phyloP scores from a whole-genome alignment of 192 early-diverging fungal genomes.

The Backusella macrospora region DNA sequence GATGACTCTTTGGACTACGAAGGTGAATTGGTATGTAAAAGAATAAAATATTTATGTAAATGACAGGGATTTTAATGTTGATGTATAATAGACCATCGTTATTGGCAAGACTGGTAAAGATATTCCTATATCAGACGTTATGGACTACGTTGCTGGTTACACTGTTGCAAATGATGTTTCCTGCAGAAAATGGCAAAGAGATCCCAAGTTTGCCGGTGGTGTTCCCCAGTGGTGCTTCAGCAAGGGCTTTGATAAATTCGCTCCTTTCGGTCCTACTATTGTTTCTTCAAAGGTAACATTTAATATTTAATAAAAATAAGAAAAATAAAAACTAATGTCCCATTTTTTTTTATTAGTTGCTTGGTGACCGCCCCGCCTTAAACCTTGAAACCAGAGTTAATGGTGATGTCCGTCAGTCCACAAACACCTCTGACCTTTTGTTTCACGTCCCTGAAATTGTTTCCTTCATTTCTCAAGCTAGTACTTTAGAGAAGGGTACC shows the following conservation, averaged over 20 bases:
- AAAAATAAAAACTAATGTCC: too few relatives aligned
- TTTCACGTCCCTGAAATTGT: slow-evolving; percentile 71
- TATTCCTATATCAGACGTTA: slow-evolving; percentile 66
- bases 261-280: slow-evolving; percentile 21
- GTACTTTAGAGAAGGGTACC: slow-evolving; percentile 88
- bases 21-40: slow-evolving; percentile 71
- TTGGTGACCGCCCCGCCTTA: background rate
- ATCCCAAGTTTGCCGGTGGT: slow-evolving; percentile 15
- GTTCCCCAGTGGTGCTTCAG: slow-evolving; percentile 20
- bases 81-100: slow-evolving; percentile 61
- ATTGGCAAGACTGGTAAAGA: slow-evolving; percentile 82
- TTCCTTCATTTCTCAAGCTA: slow-evolving; percentile 75
- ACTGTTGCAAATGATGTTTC: slow-evolving; percentile 59
- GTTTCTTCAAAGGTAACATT: slow-evolving; percentile 45
- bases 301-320: background rate
- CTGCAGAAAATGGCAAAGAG: slow-evolving; percentile 52
- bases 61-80: background rate
- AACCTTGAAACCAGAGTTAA: slow-evolving; percentile 48
- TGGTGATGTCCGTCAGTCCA: slow-evolving; percentile 73
- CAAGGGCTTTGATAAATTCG: slow-evolving; percentile 25
- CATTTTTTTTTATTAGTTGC: background rate
- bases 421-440: slow-evolving; percentile 65
- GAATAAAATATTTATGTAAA: background rate
- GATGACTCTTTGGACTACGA: slow-evolving; percentile 34
- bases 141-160: slow-evolving; percentile 72